Base-by-base conservation (phyloP, 73 alveolate genomes). In the Paramecium sexaurelia region DNA sequence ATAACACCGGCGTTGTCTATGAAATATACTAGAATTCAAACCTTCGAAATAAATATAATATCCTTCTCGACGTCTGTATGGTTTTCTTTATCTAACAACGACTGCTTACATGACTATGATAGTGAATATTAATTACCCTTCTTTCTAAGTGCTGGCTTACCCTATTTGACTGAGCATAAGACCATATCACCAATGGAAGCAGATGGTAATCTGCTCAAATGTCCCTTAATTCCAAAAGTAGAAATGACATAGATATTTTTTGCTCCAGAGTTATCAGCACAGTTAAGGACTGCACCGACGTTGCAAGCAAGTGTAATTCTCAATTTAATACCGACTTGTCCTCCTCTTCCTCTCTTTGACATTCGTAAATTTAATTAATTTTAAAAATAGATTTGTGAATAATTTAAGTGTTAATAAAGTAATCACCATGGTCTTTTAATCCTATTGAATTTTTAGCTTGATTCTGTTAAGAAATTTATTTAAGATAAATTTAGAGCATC, bases 81-180 rank as follows among this genome's bases (percentile, higher is more conserved):
- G 98, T 93, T 96, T 97, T 95, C 99, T 97, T 93, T 98, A 98
- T 92, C 99, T 97, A 92, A 98, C 96, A 92, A 98, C 97, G 87
- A 98, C 99, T 67, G 98, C 99, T 89, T 96, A 95, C 94, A 94
- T 85, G 73, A 97, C 94, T 88, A 88, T 69, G 51, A 68, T 61
- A 88, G 75, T 88, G 26, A 15, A 43, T 88, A 8, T 37, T 3
- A 43, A 41, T 69, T 88, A 88, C 94, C 99, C 96, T 98, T 98
- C 99, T 98, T 98, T 71, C 99, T 94, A 85, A 98, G 98, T 94
- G 97, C 99, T 68, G 99, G 99, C 96, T 97, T 97, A 55, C 99
- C 99, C 96, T 98, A 96, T 96, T 97, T 98, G 96, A 95, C 98
- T 41, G 99, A 90, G 95, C 97, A 95, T 56, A 98, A 95, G 92